phyloP scores from a whole-genome alignment of 345 rosid genomes.

The Citrus unshiu region DNA sequence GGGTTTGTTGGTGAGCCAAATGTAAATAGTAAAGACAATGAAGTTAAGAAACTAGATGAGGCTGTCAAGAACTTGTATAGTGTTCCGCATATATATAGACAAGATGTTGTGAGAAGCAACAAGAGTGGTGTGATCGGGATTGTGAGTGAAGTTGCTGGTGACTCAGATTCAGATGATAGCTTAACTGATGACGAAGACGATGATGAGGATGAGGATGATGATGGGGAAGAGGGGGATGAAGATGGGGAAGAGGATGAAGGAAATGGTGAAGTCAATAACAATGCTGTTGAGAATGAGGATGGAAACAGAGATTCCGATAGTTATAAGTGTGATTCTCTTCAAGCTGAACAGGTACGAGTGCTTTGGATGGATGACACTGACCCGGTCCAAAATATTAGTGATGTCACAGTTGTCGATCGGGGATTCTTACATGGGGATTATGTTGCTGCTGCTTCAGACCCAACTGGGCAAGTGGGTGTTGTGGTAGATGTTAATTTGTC shows the following conservation, averaged over 20 bases:
- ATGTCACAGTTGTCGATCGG: slow-evolving; percentile 73
- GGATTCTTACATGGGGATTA: slow-evolving; percentile 92
- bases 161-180: slow-evolving; percentile 82
- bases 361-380: slow-evolving; percentile 82
- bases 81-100: slow-evolving; percentile 55
- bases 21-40: slow-evolving; percentile 20
- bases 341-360: slow-evolving; percentile 79
- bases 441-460: slow-evolving; percentile 76
- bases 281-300: slow-evolving; percentile 29
- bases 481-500: slow-evolving; percentile 70
- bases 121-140: slow-evolving; percentile 58
- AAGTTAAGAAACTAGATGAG: slow-evolving; percentile 26
- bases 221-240: slow-evolving; percentile 20
- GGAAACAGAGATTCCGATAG: slow-evolving; percentile 24
- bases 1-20: slow-evolving; percentile 26
- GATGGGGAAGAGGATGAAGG: slow-evolving; percentile 22
- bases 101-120: slow-evolving; percentile 75
- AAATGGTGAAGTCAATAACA: slow-evolving; percentile 25
- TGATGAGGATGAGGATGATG: slow-evolving; percentile 29
- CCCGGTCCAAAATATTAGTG: slow-evolving; percentile 55
- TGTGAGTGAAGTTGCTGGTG: slow-evolving; percentile 90
- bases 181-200: slow-evolving; percentile 59
- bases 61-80: slow-evolving; percentile 28
- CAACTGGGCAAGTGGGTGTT: slow-evolving; percentile 90
- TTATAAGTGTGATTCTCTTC: slow-evolving; percentile 56